Base-by-base conservation (phyloP, 192 early-diverging fungal genomes). In the Coemansia sp. region DNA sequence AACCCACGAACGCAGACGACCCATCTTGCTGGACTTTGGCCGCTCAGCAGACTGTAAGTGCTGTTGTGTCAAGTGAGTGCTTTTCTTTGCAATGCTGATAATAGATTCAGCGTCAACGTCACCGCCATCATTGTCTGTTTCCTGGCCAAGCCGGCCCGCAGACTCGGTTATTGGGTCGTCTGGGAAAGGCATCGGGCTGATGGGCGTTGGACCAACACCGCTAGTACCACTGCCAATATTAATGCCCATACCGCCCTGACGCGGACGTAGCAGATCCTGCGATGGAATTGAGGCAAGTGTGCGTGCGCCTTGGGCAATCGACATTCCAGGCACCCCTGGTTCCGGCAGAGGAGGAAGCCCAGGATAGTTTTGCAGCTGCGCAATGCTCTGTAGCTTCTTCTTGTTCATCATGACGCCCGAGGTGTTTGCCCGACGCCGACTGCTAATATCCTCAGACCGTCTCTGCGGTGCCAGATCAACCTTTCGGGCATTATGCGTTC, bases 361-460 rank as follows among this genome's bases (percentile, higher is more conserved):
- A 5, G 69, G 67, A 13, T 74, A 77, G 72, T 62, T 74, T 37
- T 82, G 80, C 41, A 82, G 43, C 69, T 82, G 80, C 41, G 68
- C 41, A 32, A 82, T 77, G 58, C 64, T 65, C 72, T 82, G 80
- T 42, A 82, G 72, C 68, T 82, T 77, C 72, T 82, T 82, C 56
- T 82, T 82, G 69, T 77, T 82, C 48, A 71, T 59, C 74, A 82
- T 76, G 21, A 70, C 80, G 41, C 80, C 75, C 12, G 80, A 82
- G 16, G 80, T 82, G 62, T 82, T 82, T 32, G 80, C 80, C 18
- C 80, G 71, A 10, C 80, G 71, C 16, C 80, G 75, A 18, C 63
- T 65, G 37, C 65, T 36, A 56, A 69, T 61, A n/a, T 81, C 78
- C 41, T 81, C 78, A 11, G 78, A 64, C 61, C 78, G 73, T 55